Percentiles rank a stretch among this genome's conserved stretches.
Evolutionary conservation across 768 basidiomycete species (phyloP).

Genomic region (Rhodosporidiobolus sp.): DNA sequence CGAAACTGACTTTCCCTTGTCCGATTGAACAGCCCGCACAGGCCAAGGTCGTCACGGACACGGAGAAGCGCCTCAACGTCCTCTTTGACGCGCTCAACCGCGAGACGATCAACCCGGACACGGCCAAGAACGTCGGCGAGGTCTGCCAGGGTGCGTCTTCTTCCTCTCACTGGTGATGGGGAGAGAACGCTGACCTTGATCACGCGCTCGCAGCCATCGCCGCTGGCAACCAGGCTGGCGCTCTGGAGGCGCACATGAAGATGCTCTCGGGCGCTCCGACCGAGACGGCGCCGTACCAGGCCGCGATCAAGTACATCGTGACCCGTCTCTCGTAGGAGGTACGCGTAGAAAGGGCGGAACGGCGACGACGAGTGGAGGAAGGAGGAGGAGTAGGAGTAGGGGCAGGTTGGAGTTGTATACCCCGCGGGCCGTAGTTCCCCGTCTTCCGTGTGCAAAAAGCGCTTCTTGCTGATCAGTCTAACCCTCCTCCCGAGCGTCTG

Average conservation of each 20-base stretch:
- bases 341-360: too few relatives aligned
- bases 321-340: too few relatives aligned
- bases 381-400: too few relatives aligned
- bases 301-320: slow-evolving; percentile 83
- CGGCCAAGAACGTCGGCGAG: slow-evolving; percentile 68
- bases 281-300: slow-evolving; percentile 83
- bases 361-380: slow-evolving; percentile 51
- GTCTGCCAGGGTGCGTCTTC: slow-evolving; percentile 64
- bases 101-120: slow-evolving; percentile 67
- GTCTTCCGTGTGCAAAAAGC: too few relatives aligned
- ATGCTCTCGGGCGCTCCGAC: slow-evolving; percentile 76
- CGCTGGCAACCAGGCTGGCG: slow-evolving; percentile 68
- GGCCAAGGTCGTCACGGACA: slow-evolving; percentile 77
- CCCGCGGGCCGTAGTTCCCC: too few relatives aligned
- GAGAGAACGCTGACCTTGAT: neutral
- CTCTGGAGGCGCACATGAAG: slow-evolving; percentile 79
- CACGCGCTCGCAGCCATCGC: slow-evolving; percentile 65
- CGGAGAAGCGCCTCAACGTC: slow-evolving; percentile 77
- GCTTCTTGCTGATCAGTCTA: too few relatives aligned
- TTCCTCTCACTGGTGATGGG: neutral
- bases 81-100: slow-evolving; percentile 92
- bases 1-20: neutral
- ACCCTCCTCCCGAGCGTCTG: too few relatives aligned
- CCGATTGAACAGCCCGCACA: slow-evolving; percentile 64
- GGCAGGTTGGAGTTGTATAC: too few relatives aligned